These are phyloP conservation scores for Acanthamoeba lenticulata DNA, from an alignment of 208 protist genomes.

Conservation along the genomic window DNA sequence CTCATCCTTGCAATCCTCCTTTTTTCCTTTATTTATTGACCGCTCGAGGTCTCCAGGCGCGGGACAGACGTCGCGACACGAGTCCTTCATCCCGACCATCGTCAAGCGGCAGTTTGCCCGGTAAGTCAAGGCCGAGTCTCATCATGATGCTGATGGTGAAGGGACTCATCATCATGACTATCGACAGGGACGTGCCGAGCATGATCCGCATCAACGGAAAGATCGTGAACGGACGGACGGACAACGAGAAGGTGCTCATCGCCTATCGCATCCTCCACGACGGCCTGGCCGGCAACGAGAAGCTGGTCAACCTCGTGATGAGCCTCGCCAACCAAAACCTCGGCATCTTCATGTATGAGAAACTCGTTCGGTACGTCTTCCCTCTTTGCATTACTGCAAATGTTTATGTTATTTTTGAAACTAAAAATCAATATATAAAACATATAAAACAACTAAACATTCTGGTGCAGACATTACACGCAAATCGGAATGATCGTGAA, in stretches of 20 bases:
- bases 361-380: conserved; percentile 24
- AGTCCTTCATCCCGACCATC: conserved; percentile 23
- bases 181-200: conserved; percentile 25
- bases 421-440: too few relatives aligned
- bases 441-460: too few relatives aligned
- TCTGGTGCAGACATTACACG: neutral
- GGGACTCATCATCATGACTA: neutral
- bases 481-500: conserved; percentile 56
- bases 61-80: neutral
- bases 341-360: conserved; percentile 58
- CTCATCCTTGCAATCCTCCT: too few relatives aligned
- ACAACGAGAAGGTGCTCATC: conserved; percentile 45
- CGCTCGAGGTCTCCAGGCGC: neutral
- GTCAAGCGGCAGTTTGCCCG: conserved; percentile 44
- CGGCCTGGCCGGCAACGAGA: neutral
- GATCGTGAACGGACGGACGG: conserved; percentile 31
- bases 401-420: too few relatives aligned
- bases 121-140: neutral
- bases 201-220: conserved; percentile 45
- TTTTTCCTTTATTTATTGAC: too few relatives aligned
- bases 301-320: conserved; percentile 37
- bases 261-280: conserved; percentile 32
- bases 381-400: neutral
- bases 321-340: conserved; percentile 49
- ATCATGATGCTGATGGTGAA: neutral